These are phyloP conservation scores for Atkinsonella texensis DNA, from an alignment of 2,329 filamentous ascomycete genomes.

Conservation along the genomic window DNA sequence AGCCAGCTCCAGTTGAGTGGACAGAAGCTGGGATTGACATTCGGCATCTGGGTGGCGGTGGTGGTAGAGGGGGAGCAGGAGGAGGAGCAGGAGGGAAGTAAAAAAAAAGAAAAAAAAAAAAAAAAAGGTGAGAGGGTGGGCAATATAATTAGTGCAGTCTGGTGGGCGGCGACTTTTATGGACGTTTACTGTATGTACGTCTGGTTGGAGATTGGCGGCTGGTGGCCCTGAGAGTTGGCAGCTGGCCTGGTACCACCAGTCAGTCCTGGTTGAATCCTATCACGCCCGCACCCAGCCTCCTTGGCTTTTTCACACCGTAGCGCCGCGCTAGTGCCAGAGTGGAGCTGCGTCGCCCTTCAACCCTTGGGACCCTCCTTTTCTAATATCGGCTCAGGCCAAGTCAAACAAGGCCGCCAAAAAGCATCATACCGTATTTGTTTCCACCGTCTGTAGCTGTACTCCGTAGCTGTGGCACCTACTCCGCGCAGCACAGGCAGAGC, in stretches of 20 bases:
- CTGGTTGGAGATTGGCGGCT: not conserved
- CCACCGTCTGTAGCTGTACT: too few relatives aligned
- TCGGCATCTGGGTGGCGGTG: not conserved
- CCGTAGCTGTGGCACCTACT: too few relatives aligned
- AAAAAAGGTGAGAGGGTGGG: not conserved
- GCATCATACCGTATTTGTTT: too few relatives aligned
- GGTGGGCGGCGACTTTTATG: too few relatives aligned
- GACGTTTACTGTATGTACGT: not conserved
- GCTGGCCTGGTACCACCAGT: not conserved
- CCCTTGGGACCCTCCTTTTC: slow-evolving; percentile 3
- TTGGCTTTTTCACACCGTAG: not conserved
- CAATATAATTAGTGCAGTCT: not conserved
- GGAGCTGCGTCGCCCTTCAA: slow-evolving; percentile 1
- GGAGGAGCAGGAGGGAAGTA: too few relatives aligned
- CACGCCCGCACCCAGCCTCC: not conserved
- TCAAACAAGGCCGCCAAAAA: not conserved
- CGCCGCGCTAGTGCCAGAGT: slow-evolving; percentile 1
- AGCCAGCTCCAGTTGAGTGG: too few relatives aligned
- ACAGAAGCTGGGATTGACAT: not conserved
- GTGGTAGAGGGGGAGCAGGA: too few relatives aligned
- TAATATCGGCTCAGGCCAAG: not conserved
- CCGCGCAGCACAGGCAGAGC: too few relatives aligned
- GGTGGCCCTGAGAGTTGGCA: not conserved
- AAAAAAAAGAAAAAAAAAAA: too few relatives aligned
- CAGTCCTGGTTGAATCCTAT: not conserved